phyloP scores from a whole-genome alignment of 2,329 filamentous ascomycete genomes.

The Fusarium pilosicola region DNA sequence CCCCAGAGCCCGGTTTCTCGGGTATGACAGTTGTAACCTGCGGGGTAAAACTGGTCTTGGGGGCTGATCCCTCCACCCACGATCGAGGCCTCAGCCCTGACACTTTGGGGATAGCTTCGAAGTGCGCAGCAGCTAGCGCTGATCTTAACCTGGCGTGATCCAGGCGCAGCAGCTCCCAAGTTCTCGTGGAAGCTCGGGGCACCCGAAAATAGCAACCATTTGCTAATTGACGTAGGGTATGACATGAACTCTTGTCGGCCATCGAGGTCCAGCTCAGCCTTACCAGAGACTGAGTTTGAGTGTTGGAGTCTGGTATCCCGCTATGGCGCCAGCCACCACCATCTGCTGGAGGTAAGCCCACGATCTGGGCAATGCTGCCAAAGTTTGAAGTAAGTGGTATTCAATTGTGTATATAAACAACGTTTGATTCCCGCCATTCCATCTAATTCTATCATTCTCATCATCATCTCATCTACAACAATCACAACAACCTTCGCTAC shows the following conservation, averaged over 20 bases:
- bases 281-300: neutral
- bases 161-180: slow-evolving; percentile 17
- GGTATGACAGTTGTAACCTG: neutral
- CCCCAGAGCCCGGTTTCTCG: slow-evolving; percentile 13
- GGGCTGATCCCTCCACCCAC: neutral
- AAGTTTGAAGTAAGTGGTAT: too few relatives aligned
- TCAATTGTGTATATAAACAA: slow-evolving; percentile 19
- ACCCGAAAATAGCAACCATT: slow-evolving; percentile 25
- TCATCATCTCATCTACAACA: slow-evolving; percentile 7
- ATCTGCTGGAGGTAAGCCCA: neutral
- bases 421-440: neutral
- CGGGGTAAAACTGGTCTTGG: slow-evolving; percentile 12
- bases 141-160: neutral
- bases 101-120: neutral
- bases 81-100: slow-evolving; percentile 19
- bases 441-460: slow-evolving; percentile 16
- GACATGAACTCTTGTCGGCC: neutral
- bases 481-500: slow-evolving; percentile 2
- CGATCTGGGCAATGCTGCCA: neutral
- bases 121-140: slow-evolving; percentile 14
- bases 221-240: neutral
- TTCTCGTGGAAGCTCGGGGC: neutral
- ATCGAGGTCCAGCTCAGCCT: slow-evolving; percentile 14
- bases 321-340: slow-evolving; percentile 5
- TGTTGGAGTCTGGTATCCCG: neutral